Base-by-base conservation (phyloP, 441 rosid species). In the Oxalis stricta region DNA sequence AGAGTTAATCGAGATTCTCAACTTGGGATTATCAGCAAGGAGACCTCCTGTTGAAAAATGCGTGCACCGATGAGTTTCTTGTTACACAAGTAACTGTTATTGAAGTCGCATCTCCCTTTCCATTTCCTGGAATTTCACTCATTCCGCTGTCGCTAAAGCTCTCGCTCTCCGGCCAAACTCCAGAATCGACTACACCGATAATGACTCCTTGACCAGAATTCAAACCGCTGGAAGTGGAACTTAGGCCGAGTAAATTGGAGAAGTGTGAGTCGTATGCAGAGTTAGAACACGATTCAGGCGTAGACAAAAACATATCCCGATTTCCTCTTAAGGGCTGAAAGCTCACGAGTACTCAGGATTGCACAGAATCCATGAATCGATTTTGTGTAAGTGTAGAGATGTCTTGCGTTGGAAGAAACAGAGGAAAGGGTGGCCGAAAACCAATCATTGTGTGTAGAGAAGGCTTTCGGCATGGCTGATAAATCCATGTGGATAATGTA, bases 401-500 rank as follows among this genome's bases (percentile, higher is more conserved):
- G 72, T 44, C 61, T 61, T 46, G 32, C 4, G 16, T 33, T 31
- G 2, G 42, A 10, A 47, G 14, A 60, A 13, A 75, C 28, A 6
- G 83, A 63, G 44, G 60, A 55, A 44, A 79, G 56, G 15, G 66
- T 69, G 28, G 73, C 46, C 12, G 62, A 41, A 40, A 64, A 76
- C 84, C 89, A 79, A 46, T 41, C 59, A 21, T 47, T 75, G 53
- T 68, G 69, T 41, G 63, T 61, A 4, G 70, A 18, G 48, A 76
- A 82, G 24, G 76, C 60, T 46, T 37, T 58, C 2, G 82, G 84
- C 60, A 76, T 82, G 20, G 69, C 72, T 38, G 68, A 56, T 14
- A 40, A 30, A 50, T 76, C 69, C 93, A 78, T 79, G 50, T 73
- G 84, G 38, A 82, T 50, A 47, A 82, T 67, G 48, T 64, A 71